A percentile compares a stretch with the other conserved stretches of the same genome.
These are phyloP conservation scores for Leccinum longicurvipes DNA, from an alignment of 768 basidiomycete species.

Conservation along the genomic window DNA sequence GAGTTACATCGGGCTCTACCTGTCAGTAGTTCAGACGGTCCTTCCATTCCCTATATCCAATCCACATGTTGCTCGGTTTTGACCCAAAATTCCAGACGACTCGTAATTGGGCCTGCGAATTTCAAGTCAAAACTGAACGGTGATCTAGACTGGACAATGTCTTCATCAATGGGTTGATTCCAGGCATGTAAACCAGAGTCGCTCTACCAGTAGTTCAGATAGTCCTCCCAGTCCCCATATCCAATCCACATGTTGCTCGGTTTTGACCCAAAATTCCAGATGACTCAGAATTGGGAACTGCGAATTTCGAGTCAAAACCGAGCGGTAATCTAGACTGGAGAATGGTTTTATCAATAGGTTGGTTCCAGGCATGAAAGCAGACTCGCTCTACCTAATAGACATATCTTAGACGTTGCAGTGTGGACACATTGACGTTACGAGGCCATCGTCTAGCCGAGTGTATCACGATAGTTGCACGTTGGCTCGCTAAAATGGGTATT, in stretches of 20 bases:
- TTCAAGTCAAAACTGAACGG: neutral
- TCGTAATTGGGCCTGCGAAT: neutral
- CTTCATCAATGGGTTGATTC: conserved; percentile 2
- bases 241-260: neutral
- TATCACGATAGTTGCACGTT: neutral
- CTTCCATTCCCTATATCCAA: no score
- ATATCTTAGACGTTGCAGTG: neutral
- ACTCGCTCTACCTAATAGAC: conserved; percentile 6
- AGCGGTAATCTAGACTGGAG: neutral
- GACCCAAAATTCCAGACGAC: neutral
- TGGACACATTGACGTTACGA: neutral
- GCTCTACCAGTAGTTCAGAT: neutral
- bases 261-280: neutral
- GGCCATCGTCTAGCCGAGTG: neutral
- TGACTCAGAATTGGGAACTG: neutral
- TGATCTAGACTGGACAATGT: neutral
- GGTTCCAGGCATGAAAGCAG: neutral
- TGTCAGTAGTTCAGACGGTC: no score
- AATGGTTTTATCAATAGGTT: conserved; percentile 1
- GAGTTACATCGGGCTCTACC: no score
- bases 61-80: neutral
- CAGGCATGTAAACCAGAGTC: neutral
- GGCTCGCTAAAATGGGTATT: neutral
- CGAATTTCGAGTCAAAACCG: neutral
- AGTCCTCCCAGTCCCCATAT: no score